phyloP scores from a whole-genome alignment of 495 filamentous ascomycete genomes.

The Letharia columbiana region DNA sequence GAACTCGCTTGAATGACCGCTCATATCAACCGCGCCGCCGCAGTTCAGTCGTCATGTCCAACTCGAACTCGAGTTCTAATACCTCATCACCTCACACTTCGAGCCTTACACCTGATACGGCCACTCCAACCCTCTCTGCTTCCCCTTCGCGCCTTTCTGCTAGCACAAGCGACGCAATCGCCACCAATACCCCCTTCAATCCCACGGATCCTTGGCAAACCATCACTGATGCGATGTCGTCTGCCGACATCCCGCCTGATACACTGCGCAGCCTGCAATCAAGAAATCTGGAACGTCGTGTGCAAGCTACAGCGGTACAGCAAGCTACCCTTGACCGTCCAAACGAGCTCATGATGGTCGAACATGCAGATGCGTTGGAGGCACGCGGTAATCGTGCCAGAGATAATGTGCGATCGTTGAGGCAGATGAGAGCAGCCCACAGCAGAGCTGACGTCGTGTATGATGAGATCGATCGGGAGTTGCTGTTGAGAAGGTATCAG shows the following conservation, averaged over 20 bases:
- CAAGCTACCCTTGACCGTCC: slow-evolving; percentile 9
- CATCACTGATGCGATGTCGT: slow-evolving; percentile 35
- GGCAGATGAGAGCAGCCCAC: slow-evolving; percentile 8
- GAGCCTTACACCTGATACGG: slow-evolving; percentile 23
- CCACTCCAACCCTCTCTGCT: slow-evolving; percentile 23
- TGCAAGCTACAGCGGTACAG: slow-evolving; percentile 1
- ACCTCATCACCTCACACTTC: slow-evolving; percentile 18
- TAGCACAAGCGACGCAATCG: slow-evolving; percentile 6
- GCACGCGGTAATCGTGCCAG: slow-evolving; percentile 5
- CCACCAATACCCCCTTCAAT: not conserved
- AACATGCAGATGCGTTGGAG: slow-evolving; percentile 6
- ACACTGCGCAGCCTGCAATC: slow-evolving; percentile 18
- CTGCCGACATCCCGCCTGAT: slow-evolving; percentile 28
- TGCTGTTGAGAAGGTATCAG: slow-evolving; percentile 14
- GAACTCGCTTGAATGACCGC: slow-evolving; percentile 26
- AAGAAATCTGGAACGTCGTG: slow-evolving; percentile 14
- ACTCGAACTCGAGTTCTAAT: slow-evolving; percentile 23
- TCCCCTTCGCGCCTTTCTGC: slow-evolving; percentile 27
- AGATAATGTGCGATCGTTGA: slow-evolving; percentile 6
- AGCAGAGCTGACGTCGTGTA: slow-evolving; percentile 14
- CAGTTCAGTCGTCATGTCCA: slow-evolving; percentile 40
- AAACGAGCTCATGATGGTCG: slow-evolving; percentile 6
- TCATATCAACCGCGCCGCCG: slow-evolving; percentile 37
- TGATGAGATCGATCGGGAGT: slow-evolving; percentile 19
- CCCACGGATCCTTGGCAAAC: slow-evolving; percentile 37